Percentiles rank a stretch among this genome's conserved stretches.
phyloP scores from a whole-genome alignment of 2,329 filamentous ascomycete species.

The Clarireedia monteithiana region DNA sequence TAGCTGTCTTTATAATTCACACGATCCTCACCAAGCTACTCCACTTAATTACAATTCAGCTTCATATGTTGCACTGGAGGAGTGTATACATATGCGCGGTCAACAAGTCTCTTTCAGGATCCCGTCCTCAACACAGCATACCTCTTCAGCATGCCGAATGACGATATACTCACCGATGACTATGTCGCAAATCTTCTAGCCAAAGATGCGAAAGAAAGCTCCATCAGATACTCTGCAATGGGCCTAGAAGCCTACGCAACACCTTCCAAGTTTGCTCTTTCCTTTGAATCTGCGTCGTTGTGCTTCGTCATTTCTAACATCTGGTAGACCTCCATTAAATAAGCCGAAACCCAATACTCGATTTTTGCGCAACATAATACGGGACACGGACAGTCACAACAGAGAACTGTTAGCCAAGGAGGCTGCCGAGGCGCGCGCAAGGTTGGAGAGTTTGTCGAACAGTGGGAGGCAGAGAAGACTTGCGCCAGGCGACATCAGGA shows the following conservation, averaged over 20 bases:
- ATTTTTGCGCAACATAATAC: slow-evolving; percentile 82
- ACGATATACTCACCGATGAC: slow-evolving; percentile 54
- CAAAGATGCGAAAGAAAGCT: slow-evolving; percentile 68
- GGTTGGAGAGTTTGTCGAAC: slow-evolving; percentile 54
- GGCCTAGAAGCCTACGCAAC: slow-evolving; percentile 62
- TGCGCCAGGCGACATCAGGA: slow-evolving; percentile 45
- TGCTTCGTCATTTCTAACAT: slow-evolving; percentile 7
- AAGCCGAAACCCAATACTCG: slow-evolving; percentile 85
- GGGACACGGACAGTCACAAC: slow-evolving; percentile 84
- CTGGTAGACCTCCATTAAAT: slow-evolving; percentile 39
- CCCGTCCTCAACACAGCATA: background rate
- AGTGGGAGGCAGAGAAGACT: slow-evolving; percentile 33
- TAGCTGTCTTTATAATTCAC: too few species aligned
- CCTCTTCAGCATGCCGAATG: background rate
- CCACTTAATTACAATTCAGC: too few species aligned
- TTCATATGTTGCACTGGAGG: too few species aligned
- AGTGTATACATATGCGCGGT: too few species aligned
- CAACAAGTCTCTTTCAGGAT: background rate
- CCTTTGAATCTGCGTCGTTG: background rate
- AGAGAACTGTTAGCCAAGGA: slow-evolving; percentile 78
- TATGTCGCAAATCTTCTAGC: slow-evolving; percentile 74
- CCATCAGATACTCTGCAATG: slow-evolving; percentile 65
- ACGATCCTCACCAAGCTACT: too few species aligned
- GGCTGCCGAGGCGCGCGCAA: slow-evolving; percentile 65
- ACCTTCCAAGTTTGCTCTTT: slow-evolving; percentile 27